phyloP scores from a whole-genome alignment of 2,329 filamentous ascomycete genomes.

The Setomelanomma holmii region DNA sequence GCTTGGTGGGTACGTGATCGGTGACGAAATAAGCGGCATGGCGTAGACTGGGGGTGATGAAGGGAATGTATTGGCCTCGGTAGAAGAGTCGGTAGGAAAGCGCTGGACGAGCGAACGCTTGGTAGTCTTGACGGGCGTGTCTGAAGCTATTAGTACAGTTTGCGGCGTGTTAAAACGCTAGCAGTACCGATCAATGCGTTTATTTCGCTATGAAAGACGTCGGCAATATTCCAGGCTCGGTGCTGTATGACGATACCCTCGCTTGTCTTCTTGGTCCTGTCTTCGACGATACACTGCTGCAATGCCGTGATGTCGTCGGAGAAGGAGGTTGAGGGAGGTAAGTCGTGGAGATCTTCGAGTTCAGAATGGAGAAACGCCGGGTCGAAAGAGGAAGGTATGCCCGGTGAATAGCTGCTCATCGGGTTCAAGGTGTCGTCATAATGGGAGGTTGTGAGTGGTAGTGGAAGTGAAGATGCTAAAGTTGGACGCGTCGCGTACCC shows the following conservation, averaged over 20 bases:
- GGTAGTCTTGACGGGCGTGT: conserved; percentile 40
- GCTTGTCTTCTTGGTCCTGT: conserved; percentile 50
- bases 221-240: conserved; percentile 55
- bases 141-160: conserved; percentile 33
- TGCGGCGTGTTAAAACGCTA: conserved; percentile 2
- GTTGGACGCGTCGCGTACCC: conserved; percentile 14
- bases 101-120: conserved; percentile 13
- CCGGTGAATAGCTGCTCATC: conserved; percentile 40
- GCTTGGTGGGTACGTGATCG: conserved; percentile 62
- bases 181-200: conserved; percentile 47
- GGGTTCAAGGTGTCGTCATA: conserved; percentile 3
- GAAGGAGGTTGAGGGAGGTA: conserved; percentile 34
- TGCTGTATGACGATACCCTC: conserved; percentile 60
- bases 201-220: conserved; percentile 59
- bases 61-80: conserved; percentile 21
- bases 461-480: conserved; percentile 1
- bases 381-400: conserved; percentile 59
- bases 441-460: conserved; percentile 5
- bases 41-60: conserved; percentile 61
- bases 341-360: conserved; percentile 29
- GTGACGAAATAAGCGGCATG: conserved; percentile 69
- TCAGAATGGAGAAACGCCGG: conserved; percentile 60
- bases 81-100: conserved; percentile 19
- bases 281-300: conserved; percentile 51
- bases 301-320: conserved; percentile 59